Evolutionary conservation across 306 rosid genomes (phyloP), one percentile per base, ranked within the genome.

Genomic region (Biancaea sappan): DNA sequence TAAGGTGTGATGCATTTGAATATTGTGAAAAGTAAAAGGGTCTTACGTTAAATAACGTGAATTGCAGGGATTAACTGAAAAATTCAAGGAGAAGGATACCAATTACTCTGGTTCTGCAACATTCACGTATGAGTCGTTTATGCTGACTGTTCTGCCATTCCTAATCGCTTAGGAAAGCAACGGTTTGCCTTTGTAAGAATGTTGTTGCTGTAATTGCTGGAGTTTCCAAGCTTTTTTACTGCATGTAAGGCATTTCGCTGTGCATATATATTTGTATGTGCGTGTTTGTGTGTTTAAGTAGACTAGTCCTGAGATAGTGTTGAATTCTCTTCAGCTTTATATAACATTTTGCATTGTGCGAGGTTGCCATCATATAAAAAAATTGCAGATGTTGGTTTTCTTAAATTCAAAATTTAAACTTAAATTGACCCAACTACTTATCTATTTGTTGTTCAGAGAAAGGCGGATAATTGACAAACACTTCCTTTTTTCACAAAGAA

Each of bases 71-170:
- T 82, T 94, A 31, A 94, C 98, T 5, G 98, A 91, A 70, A 94
- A 94, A 78, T 94, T 94, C 80, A 94, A 90, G 90, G 97, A 91
- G 88, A 94, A 88, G 89, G 98, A 94, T 77, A 78, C 82, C 48
- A 67, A 50, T 1, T 94, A 84, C 69, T 65, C 90, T 15, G 99
- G 99, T 38, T 77, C 86, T 48, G 98, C 95, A 59, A 87, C 93
- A 24, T 94, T 94, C 87, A 66, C 59, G 28, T 94, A 94, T 22
- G 97, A 94, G 86, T 82, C 89, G 11, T 94, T 94, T 81, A 94
- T 94, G 98, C 83, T 92, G 82, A 92, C 97, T 8, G 98, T 94
- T 57, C 84, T 94, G 81, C 98, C 98, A 3, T 94, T 94, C 84
- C 86, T 94, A 1, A 53, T 91, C 18, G 96, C 97, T 25, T 94